Base-by-base conservation (phyloP, 768 basidiomycete species). In the Pulveroboletus frians region DNA sequence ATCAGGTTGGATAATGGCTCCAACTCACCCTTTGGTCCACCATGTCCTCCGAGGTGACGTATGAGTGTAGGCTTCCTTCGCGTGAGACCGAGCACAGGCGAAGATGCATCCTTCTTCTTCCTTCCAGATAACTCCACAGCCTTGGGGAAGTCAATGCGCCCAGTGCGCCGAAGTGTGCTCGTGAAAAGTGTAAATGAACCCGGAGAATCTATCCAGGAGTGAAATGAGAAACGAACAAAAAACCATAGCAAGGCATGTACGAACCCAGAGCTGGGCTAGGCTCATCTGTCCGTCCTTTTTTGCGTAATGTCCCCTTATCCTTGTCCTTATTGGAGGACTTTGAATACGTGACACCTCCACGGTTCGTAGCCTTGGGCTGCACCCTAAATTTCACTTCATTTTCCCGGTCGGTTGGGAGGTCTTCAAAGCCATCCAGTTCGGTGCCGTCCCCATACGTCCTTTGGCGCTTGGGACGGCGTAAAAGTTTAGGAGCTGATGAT, bases 341-440 rank as follows among this genome's bases (percentile, higher is more conserved):
- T 43, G 61, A 45, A 20, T 71, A 72, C 0, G 76, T 73, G 26
- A 79, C 78, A 47, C 84, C 71, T 20, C 55, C 60, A 8, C 88
- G 83, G 60, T 43, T 82, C 79, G 31, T 79, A 74, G 62, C 77
- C 65, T 83, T 89, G 21, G 89, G 85, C 53, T 85, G 82, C 9
- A 92, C 83, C 47, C 81, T 81, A 64, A 76, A 92, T 36, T 73
- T 78, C 45, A 79, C 76, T 67, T 91, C 88, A 59, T 87, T 85
- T 43, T 92, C 90, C 40, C 88, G 76, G 61, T 93, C 87, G 9
- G 90, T 88, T 7, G 83, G 84, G 36, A 95, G 76, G 65, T 96
- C 93, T 23, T 94, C 93, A 50, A 96, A 78, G 3, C 68, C 81
- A 59, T 96, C 93, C 45, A 96, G 71, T 65, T 95, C 93, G 9